These are phyloP conservation scores for Yamadazyma endophytica DNA, from an alignment of 805 yeast species.

Conservation along the genomic window DNA sequence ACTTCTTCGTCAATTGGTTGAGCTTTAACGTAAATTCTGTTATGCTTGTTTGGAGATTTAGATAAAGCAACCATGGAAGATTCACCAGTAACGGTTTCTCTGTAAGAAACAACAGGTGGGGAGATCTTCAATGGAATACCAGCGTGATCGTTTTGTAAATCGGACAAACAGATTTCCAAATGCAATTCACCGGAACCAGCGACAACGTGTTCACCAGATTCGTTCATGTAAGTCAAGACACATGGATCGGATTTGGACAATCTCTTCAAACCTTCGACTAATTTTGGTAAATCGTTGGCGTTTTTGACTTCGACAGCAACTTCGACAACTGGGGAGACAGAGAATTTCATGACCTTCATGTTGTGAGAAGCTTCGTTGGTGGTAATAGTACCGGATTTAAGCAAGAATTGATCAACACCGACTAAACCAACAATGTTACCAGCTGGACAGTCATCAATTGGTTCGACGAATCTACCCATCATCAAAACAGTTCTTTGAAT, in stretches of 20 bases:
- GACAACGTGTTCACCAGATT: constrained; percentile 99
- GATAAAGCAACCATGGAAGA: constrained; percentile 95
- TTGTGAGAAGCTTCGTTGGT: constrained; percentile 96
- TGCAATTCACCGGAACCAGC: constrained; percentile 99
- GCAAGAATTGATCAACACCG: constrained; percentile 99
- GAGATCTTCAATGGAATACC: constrained; percentile 98
- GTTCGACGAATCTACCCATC: constrained; percentile 99
- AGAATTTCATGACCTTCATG: constrained; percentile 99
- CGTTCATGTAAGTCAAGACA: constrained; percentile 82
- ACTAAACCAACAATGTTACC: constrained; percentile 99
- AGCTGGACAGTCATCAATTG: constrained; percentile 99
- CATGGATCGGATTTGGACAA: constrained; percentile 99
- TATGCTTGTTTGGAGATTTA: constrained; percentile 99
- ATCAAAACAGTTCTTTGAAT: constrained; percentile 98
- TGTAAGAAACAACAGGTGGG: constrained; percentile 97
- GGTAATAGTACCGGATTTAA: constrained; percentile 98
- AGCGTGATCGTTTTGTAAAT: constrained; percentile 98
- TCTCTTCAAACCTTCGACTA: constrained; percentile 99
- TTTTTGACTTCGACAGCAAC: constrained; percentile 99
- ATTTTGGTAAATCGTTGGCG: constrained; percentile 98
- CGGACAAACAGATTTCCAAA: constrained; percentile 94
- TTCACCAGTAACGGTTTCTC: constrained; percentile 95
- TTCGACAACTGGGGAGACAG: constrained; percentile 99
- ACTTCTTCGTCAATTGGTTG: constrained; percentile 94
- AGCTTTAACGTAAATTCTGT: constrained; percentile 98